These are phyloP conservation scores for Chlamydomonas sphaeroides DNA, from an alignment of 139 green algal species.

Conservation along the genomic window DNA sequence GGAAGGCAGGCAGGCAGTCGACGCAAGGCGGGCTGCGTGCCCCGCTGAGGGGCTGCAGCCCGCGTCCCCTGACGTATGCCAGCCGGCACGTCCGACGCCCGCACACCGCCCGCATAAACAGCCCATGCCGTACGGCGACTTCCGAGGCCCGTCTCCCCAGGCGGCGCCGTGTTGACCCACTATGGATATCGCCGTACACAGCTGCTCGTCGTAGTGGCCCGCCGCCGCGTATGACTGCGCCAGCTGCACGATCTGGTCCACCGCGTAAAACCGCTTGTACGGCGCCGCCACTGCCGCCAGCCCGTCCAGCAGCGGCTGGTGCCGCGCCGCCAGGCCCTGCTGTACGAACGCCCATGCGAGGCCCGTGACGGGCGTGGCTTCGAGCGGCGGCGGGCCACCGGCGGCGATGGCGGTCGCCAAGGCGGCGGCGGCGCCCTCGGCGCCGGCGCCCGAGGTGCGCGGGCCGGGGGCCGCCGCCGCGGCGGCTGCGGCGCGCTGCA, in stretches of 20 bases:
- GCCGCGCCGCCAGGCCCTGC: background rate
- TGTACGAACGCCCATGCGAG: slow-evolving; percentile 4
- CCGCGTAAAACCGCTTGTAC: slow-evolving; percentile 15
- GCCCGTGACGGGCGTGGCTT: slow-evolving; percentile 1
- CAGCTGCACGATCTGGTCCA: background rate
- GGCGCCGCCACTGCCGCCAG: slow-evolving; percentile 9
- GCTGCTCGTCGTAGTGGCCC: background rate
- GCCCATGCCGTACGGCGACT: too few relatives aligned
- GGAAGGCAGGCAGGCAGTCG: too few relatives aligned
- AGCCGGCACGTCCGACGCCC: too few relatives aligned
- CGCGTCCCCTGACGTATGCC: too few relatives aligned
- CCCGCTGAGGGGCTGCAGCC: too few relatives aligned
- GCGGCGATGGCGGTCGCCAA: background rate
- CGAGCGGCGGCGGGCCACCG: background rate
- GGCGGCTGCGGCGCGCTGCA: background rate
- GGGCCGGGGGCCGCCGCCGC: background rate
- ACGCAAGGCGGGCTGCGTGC: too few relatives aligned
- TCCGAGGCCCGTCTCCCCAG: too few relatives aligned
- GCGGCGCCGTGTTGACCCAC: background rate
- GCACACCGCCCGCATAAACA: too few relatives aligned
- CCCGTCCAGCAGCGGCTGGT: background rate
- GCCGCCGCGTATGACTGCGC: slow-evolving; percentile 9
- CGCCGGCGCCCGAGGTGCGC: background rate
- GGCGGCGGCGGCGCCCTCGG: background rate
- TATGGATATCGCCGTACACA: background rate